Evolutionary conservation across 106 monocot genomes (phyloP).

Genomic region (Hemerocallis citrina): DNA sequence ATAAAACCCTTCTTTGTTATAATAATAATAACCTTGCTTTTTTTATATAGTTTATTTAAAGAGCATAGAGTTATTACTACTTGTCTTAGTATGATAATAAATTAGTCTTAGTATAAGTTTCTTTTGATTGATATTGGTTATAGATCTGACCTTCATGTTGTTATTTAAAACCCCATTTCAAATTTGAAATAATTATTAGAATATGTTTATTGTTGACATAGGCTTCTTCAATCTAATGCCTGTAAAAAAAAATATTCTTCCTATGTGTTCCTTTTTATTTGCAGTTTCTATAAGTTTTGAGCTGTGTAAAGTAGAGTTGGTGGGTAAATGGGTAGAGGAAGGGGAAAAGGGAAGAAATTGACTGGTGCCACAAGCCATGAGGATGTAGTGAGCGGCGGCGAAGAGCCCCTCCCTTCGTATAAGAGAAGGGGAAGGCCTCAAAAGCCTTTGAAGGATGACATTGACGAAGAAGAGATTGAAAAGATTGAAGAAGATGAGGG

Average conservation of each 20-base stretch:
- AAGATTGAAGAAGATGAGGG: conserved; percentile 19
- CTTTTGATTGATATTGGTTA: neutral
- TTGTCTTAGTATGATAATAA: neutral
- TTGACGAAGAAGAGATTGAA: conserved; percentile 26
- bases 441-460: conserved; percentile 45
- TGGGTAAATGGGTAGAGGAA: conserved; percentile 55
- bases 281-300: conserved; percentile 13
- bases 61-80: neutral
- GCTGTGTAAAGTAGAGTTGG: conserved; percentile 2
- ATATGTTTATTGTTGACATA: no score
- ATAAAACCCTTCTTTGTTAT: neutral
- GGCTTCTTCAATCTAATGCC: no score
- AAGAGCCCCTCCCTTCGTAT: conserved; percentile 34
- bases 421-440: conserved; percentile 55
- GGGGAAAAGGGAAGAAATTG: conserved; percentile 66
- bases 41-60: neutral
- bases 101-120: neutral
- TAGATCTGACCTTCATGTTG: conserved; percentile 1
- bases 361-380: conserved; percentile 33
- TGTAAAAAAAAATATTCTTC: neutral
- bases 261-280: neutral
- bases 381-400: conserved; percentile 26
- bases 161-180: no score
- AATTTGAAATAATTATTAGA: no score
- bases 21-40: neutral